Percentiles rank a stretch among this genome's conserved stretches.
phyloP scores from a whole-genome alignment of 2,329 filamentous ascomycete genomes.

The Bipolaris oryzae region DNA sequence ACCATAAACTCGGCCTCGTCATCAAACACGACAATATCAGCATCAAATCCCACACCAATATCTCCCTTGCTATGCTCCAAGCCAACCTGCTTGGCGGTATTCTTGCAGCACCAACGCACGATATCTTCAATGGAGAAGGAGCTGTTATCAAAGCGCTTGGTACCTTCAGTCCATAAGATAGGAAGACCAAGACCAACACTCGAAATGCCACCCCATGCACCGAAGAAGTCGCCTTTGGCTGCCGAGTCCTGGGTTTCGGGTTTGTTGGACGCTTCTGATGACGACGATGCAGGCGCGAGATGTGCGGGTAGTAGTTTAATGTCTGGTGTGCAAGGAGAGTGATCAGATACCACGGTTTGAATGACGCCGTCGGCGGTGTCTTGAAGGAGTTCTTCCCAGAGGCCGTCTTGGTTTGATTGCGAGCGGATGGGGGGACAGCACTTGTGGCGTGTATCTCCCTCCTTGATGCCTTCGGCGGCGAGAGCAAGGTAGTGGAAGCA shows the following conservation, averaged over 20 bases:
- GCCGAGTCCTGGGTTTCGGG: constrained; percentile 18
- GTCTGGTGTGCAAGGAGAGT: constrained; percentile 94
- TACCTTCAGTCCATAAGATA: constrained; percentile 82
- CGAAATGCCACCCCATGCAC: constrained; percentile 94
- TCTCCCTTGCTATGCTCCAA: constrained; percentile 82
- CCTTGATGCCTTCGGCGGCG: constrained; percentile 77
- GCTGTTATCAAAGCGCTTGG: constrained; percentile 59
- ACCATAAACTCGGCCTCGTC: constrained; percentile 80
- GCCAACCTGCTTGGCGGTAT: constrained; percentile 88
- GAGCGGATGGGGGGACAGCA: constrained; percentile 92
- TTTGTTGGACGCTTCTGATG: constrained; percentile 37
- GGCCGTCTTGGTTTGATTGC: constrained; percentile 77
- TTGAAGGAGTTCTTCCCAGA: constrained; percentile 79
- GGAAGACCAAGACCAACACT: constrained; percentile 91
- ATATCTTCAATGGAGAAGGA: constrained; percentile 72
- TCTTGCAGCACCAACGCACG: constrained; percentile 81
- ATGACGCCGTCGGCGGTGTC: constrained; percentile 73
- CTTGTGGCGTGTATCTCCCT: constrained; percentile 91
- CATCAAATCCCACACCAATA: constrained; percentile 80
- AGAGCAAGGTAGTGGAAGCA: constrained; percentile 94
- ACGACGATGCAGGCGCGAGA: constrained; percentile 59
- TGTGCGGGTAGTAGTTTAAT: constrained; percentile 83
- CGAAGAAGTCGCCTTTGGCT: constrained; percentile 81
- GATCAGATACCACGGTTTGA: constrained; percentile 89
- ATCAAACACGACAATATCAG: constrained; percentile 91